Conservation (phyloP, 2,329 filamentous ascomycete genomes). For the Curvularia eragrostidis region DNA sequence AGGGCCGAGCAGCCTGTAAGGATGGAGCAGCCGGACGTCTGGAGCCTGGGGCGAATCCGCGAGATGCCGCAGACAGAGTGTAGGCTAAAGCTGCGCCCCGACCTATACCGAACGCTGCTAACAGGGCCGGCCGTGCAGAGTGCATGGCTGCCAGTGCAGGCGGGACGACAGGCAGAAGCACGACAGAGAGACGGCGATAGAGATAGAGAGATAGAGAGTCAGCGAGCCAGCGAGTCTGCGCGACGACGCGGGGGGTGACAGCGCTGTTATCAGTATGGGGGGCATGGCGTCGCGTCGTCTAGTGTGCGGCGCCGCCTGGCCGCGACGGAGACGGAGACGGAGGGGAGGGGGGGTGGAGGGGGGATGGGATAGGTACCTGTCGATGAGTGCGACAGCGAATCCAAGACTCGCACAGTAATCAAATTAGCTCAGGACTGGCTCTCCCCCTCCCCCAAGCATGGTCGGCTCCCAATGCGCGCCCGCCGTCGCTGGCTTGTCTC, state of each 20-base stretch:
- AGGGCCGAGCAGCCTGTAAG: slow-evolving; percentile 31
- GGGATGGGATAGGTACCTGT: slow-evolving; percentile 19
- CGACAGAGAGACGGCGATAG: not conserved
- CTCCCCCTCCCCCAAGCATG: not conserved
- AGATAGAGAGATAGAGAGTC: not conserved
- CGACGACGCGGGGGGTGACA: too few species aligned
- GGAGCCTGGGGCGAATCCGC: slow-evolving; percentile 1
- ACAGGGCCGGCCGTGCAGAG: slow-evolving; percentile 1
- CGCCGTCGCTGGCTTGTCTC: slow-evolving; percentile 12
- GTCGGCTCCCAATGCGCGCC: slow-evolving; percentile 17
- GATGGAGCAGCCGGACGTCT: not conserved
- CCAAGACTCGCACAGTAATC: slow-evolving; percentile 25
- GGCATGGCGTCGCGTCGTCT: not conserved
- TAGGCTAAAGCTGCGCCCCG: slow-evolving; percentile 13
- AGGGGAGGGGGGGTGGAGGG: not conserved
- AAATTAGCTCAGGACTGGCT: slow-evolving; percentile 30
- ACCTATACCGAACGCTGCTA: slow-evolving; percentile 10
- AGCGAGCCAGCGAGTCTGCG: too few species aligned
- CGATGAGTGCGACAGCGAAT: slow-evolving; percentile 22
- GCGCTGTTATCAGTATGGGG: not conserved
- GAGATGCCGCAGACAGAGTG: slow-evolving; percentile 2
- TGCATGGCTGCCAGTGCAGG: not conserved
- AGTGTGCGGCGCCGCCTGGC: slow-evolving; percentile 1
- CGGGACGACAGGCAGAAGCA: not conserved
- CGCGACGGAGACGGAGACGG: not conserved